Conservation (phyloP, 2,329 filamentous ascomycete genomes). For the Thielaviopsis populi region DNA sequence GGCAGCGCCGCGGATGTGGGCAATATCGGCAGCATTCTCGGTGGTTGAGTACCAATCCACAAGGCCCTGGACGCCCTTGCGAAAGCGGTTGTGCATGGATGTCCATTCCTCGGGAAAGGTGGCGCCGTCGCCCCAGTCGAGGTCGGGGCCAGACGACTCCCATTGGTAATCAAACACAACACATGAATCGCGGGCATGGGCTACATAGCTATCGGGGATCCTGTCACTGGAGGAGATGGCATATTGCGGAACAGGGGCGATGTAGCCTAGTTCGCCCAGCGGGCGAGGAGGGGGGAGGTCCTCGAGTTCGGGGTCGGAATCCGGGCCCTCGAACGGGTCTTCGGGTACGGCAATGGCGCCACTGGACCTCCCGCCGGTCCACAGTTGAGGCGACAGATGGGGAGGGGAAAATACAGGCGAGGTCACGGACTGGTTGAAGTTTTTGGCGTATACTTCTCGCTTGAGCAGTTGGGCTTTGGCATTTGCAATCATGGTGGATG, state of each 20-base stretch:
- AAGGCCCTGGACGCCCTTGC: conserved; percentile 61
- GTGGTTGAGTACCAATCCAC: conserved; percentile 64
- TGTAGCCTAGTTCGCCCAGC: conserved; percentile 34
- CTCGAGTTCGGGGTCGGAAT: conserved; percentile 9
- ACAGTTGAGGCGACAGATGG: conserved; percentile 12
- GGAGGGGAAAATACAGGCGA: conserved; percentile 6
- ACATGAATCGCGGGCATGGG: conserved; percentile 79
- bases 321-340: conserved; percentile 13
- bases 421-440: conserved; percentile 23
- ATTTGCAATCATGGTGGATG: conserved; percentile 70
- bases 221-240: conserved; percentile 64
- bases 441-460: conserved; percentile 50
- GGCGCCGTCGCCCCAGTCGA: conserved; percentile 78
- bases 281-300: conserved; percentile 21
- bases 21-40: conserved; percentile 36
- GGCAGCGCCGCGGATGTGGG: conserved; percentile 25
- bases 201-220: conserved; percentile 77
- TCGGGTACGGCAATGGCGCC: conserved; percentile 10
- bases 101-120: conserved; percentile 90
- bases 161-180: conserved; percentile 83
- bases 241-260: conserved; percentile 65
- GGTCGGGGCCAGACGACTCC: conserved; percentile 71
- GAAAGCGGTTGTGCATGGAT: conserved; percentile 81
- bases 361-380: conserved; percentile 11
- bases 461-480: conserved; percentile 79